phyloP scores from a whole-genome alignment of 768 basidiomycete genomes.

The Coprinopsis cinerea region DNA sequence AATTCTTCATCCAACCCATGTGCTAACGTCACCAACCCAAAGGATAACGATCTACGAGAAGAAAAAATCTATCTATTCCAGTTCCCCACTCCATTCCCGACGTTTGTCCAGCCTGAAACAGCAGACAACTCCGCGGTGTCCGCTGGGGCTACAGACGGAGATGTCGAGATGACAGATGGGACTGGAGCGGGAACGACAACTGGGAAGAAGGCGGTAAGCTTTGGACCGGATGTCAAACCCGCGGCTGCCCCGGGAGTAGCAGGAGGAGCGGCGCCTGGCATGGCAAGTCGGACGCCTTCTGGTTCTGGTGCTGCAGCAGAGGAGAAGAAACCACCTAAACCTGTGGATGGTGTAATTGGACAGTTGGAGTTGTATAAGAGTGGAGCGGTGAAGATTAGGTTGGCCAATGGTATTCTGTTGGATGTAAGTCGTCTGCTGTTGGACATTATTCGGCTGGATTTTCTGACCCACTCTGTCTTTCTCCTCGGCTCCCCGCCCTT shows the following conservation, averaged over 20 bases:
- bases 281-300: background rate
- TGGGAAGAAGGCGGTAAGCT: slow-evolving; percentile 63
- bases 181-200: too few species aligned
- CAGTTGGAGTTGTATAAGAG: slow-evolving; percentile 81
- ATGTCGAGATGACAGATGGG: slow-evolving; percentile 29
- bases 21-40: slow-evolving; percentile 2
- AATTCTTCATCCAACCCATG: too few species aligned
- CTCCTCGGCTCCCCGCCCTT: background rate
- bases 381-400: slow-evolving; percentile 81
- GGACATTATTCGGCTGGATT: background rate
- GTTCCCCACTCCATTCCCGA: slow-evolving; percentile 82
- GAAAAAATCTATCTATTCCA: slow-evolving; percentile 85
- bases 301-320: slow-evolving; percentile 24
- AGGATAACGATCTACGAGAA: slow-evolving; percentile 49
- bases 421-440: slow-evolving; percentile 50
- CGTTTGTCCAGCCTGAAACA: slow-evolving; percentile 53
- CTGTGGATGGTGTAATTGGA: slow-evolving; percentile 75
- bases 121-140: slow-evolving; percentile 15
- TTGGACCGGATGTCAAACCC: slow-evolving; percentile 55
- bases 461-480: background rate
- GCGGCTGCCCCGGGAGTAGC: slow-evolving; percentile 17
- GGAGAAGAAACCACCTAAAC: slow-evolving; percentile 24
- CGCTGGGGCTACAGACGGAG: slow-evolving; percentile 25
- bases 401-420: slow-evolving; percentile 75
- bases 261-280: slow-evolving; percentile 21